These are phyloP conservation scores for Golubevia pallescens DNA, from an alignment of 1,284 basidiomycete genomes.

Conservation along the genomic window DNA sequence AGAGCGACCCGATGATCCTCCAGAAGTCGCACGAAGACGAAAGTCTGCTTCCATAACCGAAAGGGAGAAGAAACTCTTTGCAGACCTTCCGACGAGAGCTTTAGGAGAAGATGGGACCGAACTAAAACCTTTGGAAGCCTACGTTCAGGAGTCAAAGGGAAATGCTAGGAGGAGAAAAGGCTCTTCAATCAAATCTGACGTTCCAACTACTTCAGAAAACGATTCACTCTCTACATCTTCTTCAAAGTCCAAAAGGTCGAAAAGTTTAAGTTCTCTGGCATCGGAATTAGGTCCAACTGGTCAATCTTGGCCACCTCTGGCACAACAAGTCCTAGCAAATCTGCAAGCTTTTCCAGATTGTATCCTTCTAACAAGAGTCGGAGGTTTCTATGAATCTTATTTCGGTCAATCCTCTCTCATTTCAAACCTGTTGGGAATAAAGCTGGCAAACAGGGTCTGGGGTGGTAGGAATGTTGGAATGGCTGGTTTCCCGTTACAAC, in stretches of 20 bases:
- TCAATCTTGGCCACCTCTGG: constrained; percentile 46
- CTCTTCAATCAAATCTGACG: neutral
- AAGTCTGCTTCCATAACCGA: neutral
- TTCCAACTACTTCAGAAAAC: neutral
- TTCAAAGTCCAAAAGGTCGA: neutral
- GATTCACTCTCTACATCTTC: neutral
- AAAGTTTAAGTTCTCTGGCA: neutral
- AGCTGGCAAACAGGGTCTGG: constrained; percentile 47
- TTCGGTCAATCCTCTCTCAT: constrained; percentile 52
- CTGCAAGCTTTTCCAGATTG: constrained; percentile 44
- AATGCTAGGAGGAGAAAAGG: neutral
- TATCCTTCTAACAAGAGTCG: constrained; percentile 56
- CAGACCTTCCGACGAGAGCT: neutral
- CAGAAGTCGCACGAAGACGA: too few species aligned
- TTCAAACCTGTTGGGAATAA: constrained; percentile 41
- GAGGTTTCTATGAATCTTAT: constrained; percentile 63
- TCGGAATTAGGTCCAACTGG: constrained; percentile 1
- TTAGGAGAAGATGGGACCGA: neutral
- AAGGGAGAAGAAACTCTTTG: neutral
- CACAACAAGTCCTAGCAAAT: constrained; percentile 44
- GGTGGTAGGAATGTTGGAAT: constrained; percentile 44
- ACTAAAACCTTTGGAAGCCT: neutral
- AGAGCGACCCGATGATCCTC: too few species aligned
- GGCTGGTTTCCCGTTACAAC: constrained; percentile 57
- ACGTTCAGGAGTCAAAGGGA: neutral